Evolutionary conservation across 768 basidiomycete species (phyloP).

Genomic region (Wakefieldia striispora): DNA sequence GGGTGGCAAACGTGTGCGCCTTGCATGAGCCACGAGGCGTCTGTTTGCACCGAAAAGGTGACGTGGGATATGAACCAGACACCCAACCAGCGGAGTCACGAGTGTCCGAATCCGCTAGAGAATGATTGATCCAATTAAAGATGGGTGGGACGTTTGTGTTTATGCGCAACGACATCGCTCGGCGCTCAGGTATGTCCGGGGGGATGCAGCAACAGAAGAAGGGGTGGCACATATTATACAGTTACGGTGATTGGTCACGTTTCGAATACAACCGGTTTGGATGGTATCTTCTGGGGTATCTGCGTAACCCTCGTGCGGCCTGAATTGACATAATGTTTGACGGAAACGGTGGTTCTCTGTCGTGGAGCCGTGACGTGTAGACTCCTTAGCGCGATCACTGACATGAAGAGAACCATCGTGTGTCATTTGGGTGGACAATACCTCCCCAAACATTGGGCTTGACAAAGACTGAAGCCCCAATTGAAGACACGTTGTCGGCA

Average conservation of each 20-base stretch:
- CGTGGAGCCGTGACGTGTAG: slow-evolving; percentile 13
- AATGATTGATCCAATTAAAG: slow-evolving; percentile 16
- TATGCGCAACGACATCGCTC: slow-evolving; percentile 30
- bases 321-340: slow-evolving; percentile 11
- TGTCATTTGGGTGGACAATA: slow-evolving; percentile 6
- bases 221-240: slow-evolving; percentile 21
- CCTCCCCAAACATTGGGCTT: not conserved
- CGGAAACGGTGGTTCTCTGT: slow-evolving; percentile 9
- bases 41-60: slow-evolving; percentile 22
- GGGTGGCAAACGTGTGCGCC: slow-evolving; percentile 30
- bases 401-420: slow-evolving; percentile 1
- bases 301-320: slow-evolving; percentile 10
- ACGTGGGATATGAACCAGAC: slow-evolving; percentile 16
- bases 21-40: slow-evolving; percentile 30
- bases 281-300: slow-evolving; percentile 8
- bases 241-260: slow-evolving; percentile 20
- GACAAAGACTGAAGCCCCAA: slow-evolving; percentile 5
- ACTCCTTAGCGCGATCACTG: slow-evolving; percentile 20
- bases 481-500: slow-evolving; percentile 15
- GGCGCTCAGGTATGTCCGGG: slow-evolving; percentile 12
- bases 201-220: slow-evolving; percentile 3
- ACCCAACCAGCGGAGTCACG: slow-evolving; percentile 12
- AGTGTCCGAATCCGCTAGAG: slow-evolving; percentile 15
- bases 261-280: slow-evolving; percentile 21
- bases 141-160: slow-evolving; percentile 28